phyloP scores from a whole-genome alignment of 805 yeast genomes.

The Teunomyces gatunensis region DNA sequence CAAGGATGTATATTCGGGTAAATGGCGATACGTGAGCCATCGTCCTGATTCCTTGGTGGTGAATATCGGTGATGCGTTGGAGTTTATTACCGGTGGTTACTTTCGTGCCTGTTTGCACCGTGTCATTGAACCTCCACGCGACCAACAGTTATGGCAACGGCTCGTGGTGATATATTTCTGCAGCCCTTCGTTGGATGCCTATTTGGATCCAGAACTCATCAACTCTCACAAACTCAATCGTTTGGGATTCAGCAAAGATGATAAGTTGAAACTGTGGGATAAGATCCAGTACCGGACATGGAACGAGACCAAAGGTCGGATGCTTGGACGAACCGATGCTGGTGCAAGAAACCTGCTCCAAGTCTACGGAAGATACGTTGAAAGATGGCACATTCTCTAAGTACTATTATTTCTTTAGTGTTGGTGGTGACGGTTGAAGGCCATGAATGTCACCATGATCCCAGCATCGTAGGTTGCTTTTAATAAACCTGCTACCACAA shows the following conservation, averaged over 20 bases:
- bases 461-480: slow-evolving; percentile 43
- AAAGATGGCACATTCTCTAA: slow-evolving; percentile 18
- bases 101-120: slow-evolving; percentile 48
- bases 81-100: slow-evolving; percentile 44
- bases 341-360: slow-evolving; percentile 16
- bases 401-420: not conserved
- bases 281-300: slow-evolving; percentile 39
- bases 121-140: slow-evolving; percentile 46
- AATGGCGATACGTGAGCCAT: slow-evolving; percentile 41
- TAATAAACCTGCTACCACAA: slow-evolving; percentile 39
- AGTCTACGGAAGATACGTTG: slow-evolving; percentile 18
- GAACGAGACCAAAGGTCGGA: slow-evolving; percentile 24
- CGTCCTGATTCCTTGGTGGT: slow-evolving; percentile 39
- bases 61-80: slow-evolving; percentile 42
- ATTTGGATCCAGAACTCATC: slow-evolving; percentile 42
- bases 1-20: slow-evolving; percentile 32
- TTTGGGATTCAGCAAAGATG: slow-evolving; percentile 28
- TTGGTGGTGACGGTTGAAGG: slow-evolving; percentile 21
- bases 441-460: slow-evolving; percentile 26
- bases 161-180: slow-evolving; percentile 44
- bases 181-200: slow-evolving; percentile 34
- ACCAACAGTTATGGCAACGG: slow-evolving; percentile 35
- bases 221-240: slow-evolving; percentile 35
- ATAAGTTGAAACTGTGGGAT: slow-evolving; percentile 31
- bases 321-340: slow-evolving; percentile 17